Conservation (phyloP, 2,329 filamentous ascomycete genomes). For the Alternaria novae-zelandiae region DNA sequence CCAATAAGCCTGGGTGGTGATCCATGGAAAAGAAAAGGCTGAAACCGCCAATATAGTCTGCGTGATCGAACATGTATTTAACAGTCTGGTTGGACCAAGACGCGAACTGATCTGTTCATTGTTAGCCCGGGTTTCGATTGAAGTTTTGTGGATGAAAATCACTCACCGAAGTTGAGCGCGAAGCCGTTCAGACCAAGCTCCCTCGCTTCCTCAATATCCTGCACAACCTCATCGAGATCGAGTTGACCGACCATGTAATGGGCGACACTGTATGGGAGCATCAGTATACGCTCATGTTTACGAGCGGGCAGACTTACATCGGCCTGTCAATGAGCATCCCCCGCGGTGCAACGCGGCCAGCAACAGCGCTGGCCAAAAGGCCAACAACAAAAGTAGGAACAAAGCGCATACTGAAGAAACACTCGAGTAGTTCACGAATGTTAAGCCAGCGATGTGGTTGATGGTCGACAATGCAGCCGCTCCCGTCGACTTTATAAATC, state of each 20-base stretch:
- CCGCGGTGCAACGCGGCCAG: neutral
- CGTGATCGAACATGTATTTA: conserved; percentile 38
- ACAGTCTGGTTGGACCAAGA: conserved; percentile 39
- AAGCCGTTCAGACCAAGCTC: conserved; percentile 45
- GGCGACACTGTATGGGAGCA: conserved; percentile 15
- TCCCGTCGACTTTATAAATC: neutral
- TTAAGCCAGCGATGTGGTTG: neutral
- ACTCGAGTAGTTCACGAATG: neutral
- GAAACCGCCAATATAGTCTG: conserved; percentile 34
- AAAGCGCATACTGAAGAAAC: conserved; percentile 9
- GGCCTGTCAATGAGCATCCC: neutral
- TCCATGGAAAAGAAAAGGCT: conserved; percentile 42
- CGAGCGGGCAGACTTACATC: neutral
- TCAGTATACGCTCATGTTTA: too few species aligned
- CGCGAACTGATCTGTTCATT: conserved; percentile 11
- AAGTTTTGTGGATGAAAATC: neutral
- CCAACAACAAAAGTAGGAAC: conserved; percentile 1
- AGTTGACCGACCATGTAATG: conserved; percentile 37
- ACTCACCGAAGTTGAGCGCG: conserved; percentile 41
- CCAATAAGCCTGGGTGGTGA: conserved; percentile 18
- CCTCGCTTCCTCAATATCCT: conserved; percentile 38
- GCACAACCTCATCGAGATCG: conserved; percentile 20
- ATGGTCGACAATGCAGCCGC: neutral
- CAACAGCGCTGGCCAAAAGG: conserved; percentile 7
- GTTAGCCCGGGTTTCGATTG: neutral